Evolutionary conservation across 148 eudicot species (phyloP).

Genomic region (Diospyros lotus): DNA sequence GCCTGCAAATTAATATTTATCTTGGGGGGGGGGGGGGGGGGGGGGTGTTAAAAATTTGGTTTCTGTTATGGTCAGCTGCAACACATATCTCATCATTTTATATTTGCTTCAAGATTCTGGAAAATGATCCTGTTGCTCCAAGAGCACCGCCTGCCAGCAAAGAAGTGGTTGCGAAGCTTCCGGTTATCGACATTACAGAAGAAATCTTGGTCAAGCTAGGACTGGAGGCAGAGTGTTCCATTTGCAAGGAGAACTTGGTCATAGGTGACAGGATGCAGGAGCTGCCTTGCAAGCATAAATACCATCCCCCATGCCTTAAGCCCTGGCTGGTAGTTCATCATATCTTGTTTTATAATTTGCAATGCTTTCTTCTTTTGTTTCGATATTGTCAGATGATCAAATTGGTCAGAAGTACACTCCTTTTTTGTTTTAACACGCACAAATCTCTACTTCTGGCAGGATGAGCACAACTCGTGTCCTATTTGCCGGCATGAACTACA

Average conservation of each 20-base stretch:
- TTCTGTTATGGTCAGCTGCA: not conserved
- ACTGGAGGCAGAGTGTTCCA: conserved; percentile 72
- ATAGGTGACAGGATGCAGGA: conserved; percentile 82
- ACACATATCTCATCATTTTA: not conserved
- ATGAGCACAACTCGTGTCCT: conserved; percentile 92
- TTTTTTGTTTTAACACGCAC: not conserved
- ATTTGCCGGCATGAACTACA: conserved; percentile 84
- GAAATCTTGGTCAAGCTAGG: conserved; percentile 47
- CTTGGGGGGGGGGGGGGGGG: no score
- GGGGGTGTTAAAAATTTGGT: no score
- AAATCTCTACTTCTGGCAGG: conserved; percentile 27
- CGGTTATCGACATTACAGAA: conserved; percentile 54
- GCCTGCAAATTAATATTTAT: no score
- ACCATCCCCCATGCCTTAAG: conserved; percentile 87
- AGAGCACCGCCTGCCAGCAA: conserved; percentile 92
- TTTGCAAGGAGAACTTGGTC: conserved; percentile 77
- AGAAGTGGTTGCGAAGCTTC: conserved; percentile 75
- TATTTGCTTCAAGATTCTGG: conserved; percentile 24
- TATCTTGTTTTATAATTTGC: not conserved
- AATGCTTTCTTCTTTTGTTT: not conserved
- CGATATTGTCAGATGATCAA: not conserved
- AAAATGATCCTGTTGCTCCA: conserved; percentile 24
- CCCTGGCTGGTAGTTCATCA: conserved; percentile 66
- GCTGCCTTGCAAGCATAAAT: conserved; percentile 82
- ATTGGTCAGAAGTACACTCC: not conserved